phyloP scores from a whole-genome alignment of 2,329 filamentous ascomycete genomes.

The Penicillium oxalicum region DNA sequence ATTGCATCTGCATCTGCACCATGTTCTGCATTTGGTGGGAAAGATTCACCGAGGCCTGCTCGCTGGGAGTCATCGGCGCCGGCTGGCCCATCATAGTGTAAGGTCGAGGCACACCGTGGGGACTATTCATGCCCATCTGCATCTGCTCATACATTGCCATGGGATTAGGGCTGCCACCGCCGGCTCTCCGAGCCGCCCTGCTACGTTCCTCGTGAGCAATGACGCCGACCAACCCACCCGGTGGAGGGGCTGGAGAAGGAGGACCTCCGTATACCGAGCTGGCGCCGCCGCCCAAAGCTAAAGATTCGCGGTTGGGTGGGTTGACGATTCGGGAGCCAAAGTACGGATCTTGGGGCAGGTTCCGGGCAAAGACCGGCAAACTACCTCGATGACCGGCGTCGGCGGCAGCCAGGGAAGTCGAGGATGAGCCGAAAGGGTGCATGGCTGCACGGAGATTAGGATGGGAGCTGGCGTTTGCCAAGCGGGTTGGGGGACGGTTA shows the following conservation, averaged over 20 bases:
- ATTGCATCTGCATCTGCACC: constrained; percentile 93
- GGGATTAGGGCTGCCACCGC: constrained; percentile 63
- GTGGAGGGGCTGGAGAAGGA: constrained; percentile 37
- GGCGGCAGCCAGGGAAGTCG: constrained; percentile 56
- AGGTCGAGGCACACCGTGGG: constrained; percentile 30
- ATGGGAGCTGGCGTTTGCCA: constrained; percentile 61
- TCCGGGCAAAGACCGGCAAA: constrained; percentile 75
- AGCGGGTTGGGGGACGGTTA: constrained; percentile 64
- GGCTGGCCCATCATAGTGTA: constrained; percentile 30
- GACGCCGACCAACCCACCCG: constrained; percentile 77
- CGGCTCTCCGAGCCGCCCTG: constrained; percentile 60
- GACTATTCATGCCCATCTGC: constrained; percentile 9
- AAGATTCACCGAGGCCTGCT: constrained; percentile 73
- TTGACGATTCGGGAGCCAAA: constrained; percentile 71
- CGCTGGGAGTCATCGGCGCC: constrained; percentile 49
- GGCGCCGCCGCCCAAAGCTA: constrained; percentile 59
- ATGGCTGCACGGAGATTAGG: constrained; percentile 61
- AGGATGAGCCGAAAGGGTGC: constrained; percentile 44
- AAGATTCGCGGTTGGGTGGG: constrained; percentile 64
- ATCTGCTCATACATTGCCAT: constrained; percentile 43
- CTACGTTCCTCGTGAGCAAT: constrained; percentile 81
- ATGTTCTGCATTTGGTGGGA: constrained; percentile 78
- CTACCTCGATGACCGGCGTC: constrained; percentile 42
- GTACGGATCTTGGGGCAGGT: constrained; percentile 79
- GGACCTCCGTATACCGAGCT: constrained; percentile 37